Evolutionary conservation across 371 early-diverging fungal species (phyloP).

Genomic region (Fennellomyces sp.): DNA sequence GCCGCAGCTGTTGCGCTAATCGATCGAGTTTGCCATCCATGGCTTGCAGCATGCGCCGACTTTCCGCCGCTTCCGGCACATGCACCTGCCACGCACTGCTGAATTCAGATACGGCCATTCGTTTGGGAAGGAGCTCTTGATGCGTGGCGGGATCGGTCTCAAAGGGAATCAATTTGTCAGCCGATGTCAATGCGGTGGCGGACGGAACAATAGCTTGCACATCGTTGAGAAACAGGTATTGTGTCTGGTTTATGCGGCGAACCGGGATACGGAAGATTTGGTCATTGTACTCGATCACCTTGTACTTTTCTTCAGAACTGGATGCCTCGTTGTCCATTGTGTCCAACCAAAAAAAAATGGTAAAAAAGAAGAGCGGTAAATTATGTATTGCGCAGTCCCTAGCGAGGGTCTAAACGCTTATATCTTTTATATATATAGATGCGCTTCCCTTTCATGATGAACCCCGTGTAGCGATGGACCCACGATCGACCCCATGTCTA

Average conservation of each 20-base stretch:
- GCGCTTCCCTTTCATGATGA: background rate
- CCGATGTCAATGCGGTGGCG: constrained; percentile 39
- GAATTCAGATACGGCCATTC: constrained; percentile 27
- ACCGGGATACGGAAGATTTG: constrained; percentile 39
- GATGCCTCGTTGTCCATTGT: constrained; percentile 17
- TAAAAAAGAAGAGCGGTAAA: background rate
- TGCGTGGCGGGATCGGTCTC: constrained; percentile 25
- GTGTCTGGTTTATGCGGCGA: constrained; percentile 28
- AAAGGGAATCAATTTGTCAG: constrained; percentile 43
- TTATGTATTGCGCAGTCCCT: background rate
- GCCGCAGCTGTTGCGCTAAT: constrained; percentile 16
- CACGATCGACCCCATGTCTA: background rate
- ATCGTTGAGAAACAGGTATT: constrained; percentile 38
- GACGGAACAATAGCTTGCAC: constrained; percentile 37
- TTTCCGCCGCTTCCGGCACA: constrained; percentile 23
- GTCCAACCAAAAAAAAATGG: too few relatives aligned
- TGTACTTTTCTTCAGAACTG: constrained; percentile 19
- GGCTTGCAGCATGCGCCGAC: constrained; percentile 13
- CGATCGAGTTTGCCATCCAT: constrained; percentile 37
- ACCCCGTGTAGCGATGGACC: too few relatives aligned
- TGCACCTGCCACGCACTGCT: constrained; percentile 38
- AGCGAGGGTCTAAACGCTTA: too few relatives aligned
- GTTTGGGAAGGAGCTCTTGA: constrained; percentile 29
- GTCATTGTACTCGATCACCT: constrained; percentile 33
- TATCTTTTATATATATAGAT: too few relatives aligned